Base-by-base conservation (phyloP, 2,329 filamentous ascomycete species). In the Helminthosporium solani region DNA sequence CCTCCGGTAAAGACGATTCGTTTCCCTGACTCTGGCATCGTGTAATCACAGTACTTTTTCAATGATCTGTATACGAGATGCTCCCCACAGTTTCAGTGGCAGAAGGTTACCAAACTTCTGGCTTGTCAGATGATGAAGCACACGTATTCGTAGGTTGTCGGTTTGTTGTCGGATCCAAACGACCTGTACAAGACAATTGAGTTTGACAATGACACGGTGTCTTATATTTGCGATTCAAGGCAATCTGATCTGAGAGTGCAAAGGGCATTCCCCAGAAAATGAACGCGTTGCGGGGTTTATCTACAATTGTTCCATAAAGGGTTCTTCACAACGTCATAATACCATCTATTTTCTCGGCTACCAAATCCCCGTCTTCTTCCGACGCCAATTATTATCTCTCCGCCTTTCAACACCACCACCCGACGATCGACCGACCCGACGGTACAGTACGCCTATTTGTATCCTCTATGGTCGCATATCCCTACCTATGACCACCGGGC, bases 1-100 rank as follows among this genome's bases (percentile, higher is more conserved):
- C 79, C 79, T 21, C 79, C 79, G 0, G 66, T 68, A 43, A 68
- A 68, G 42, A 68, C 63, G 36, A 76, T 72, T 12, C 73, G 64
- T 53, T 74, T 75, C 40, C 64, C 69, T 33, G 37, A 50, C 18
- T 64, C 46, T 27, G 59, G 34, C 61, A 64, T 66, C 27, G 35
- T 52, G 35, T 21, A n/a, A n/a, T n/a, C n/a, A 20, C 3, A 21
- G 18, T 38, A 20, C n/a, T 7, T 15, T 21, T 7, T 12, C 34
- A 4, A 18, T 12, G 7, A 19, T 21, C 11, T 11, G 9, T n/a
- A n/a, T 8, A 6, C 31, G 12, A 33, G 31, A 18, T 6, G 7
- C 19, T 11, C 15, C 19, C 18, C 23, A 37, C 3, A 3, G 33
- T 3, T 15, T 15, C 33, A 19, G 19, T 15, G 8, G 33, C 19